phyloP scores from a whole-genome alignment of 192 early-diverging fungal genomes.

The Pilaira anomala region DNA sequence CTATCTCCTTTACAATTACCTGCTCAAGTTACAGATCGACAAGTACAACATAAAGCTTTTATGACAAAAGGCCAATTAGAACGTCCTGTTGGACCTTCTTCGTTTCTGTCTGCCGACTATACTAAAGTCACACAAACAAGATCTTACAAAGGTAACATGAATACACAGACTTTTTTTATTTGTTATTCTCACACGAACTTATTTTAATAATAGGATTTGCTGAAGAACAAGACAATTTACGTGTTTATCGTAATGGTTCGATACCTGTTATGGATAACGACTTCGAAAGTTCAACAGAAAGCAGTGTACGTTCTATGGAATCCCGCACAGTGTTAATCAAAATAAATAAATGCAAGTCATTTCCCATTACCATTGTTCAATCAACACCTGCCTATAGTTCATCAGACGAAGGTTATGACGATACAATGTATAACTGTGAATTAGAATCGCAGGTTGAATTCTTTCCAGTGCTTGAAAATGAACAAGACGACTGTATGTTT shows the following conservation, averaged over 20 bases:
- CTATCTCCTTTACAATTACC: constrained; percentile 29
- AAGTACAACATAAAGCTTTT: constrained; percentile 5
- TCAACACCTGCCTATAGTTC: neutral
- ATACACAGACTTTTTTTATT: neutral
- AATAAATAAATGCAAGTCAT: neutral
- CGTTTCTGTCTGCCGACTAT: constrained; percentile 12
- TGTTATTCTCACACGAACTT: constrained; percentile 5
- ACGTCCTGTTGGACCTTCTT: constrained; percentile 23
- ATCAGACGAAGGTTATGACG: constrained; percentile 23
- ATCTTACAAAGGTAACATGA: constrained; percentile 1
- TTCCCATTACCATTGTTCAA: neutral
- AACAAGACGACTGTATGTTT: neutral
- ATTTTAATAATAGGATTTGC: neutral
- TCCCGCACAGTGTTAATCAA: constrained; percentile 4
- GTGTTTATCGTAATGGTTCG: constrained; percentile 15
- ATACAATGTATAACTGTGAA: constrained; percentile 5
- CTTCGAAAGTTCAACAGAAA: neutral
- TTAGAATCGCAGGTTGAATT: constrained; percentile 24
- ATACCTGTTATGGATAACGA: constrained; percentile 4
- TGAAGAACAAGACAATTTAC: constrained; percentile 13
- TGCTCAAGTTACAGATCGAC: constrained; percentile 5
- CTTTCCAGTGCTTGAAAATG: constrained; percentile 10
- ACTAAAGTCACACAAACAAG: constrained; percentile 1
- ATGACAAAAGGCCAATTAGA: constrained; percentile 9
- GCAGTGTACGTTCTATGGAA: constrained; percentile 7